Evolutionary conservation across 2,329 filamentous ascomycete genomes (phyloP), one percentile per base, ranked within the genome.

Genomic region (Sordariomycetes sp.): DNA sequence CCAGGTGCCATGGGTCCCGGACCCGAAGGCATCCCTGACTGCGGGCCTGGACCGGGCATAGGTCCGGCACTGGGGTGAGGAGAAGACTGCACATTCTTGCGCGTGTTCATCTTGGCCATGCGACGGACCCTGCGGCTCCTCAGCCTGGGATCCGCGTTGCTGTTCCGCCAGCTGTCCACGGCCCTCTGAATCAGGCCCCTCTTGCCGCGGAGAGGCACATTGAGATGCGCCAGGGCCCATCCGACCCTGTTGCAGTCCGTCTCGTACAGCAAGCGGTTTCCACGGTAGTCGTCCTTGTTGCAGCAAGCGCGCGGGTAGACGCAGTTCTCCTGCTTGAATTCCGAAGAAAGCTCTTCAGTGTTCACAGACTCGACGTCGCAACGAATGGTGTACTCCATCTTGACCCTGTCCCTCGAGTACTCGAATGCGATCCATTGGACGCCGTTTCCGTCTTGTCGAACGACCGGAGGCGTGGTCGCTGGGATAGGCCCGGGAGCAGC

Each of bases 341-440:
- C 90, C 43, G 76, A 68, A 29, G 76, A 75, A 14, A 98, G 72
- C 41, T 80, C 80, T 36, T 95, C 87, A 29, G 90, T 87, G 52
- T 88, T 87, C 41, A 98, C 87, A 1, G 88, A 95, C 63, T 96
- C 92, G 15, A 96, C 92, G 48, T 96, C 92, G 56, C 92, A 96
- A 34, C 92, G 82, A 49, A 98, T 98, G 1, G 88, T 95, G 63
- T 98, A 98, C 60, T 96, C 88, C 87, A 96, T 94, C 75, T 98
- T 98, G 46, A 96, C 88, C 30, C 90, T 75, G 54, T 98, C 90
- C 40, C 90, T 79, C 9, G 90, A 96, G 57, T 98, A 98, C 58
- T 98, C 92, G 42, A 96, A 98, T 1, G 87, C 87, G 50, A 96
- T 96, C 92, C 92, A 96, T 58, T 96, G 92, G 6, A 96, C 90